phyloP scores from a whole-genome alignment of 2,329 filamentous ascomycete genomes.

The Diaporthe helianthi region DNA sequence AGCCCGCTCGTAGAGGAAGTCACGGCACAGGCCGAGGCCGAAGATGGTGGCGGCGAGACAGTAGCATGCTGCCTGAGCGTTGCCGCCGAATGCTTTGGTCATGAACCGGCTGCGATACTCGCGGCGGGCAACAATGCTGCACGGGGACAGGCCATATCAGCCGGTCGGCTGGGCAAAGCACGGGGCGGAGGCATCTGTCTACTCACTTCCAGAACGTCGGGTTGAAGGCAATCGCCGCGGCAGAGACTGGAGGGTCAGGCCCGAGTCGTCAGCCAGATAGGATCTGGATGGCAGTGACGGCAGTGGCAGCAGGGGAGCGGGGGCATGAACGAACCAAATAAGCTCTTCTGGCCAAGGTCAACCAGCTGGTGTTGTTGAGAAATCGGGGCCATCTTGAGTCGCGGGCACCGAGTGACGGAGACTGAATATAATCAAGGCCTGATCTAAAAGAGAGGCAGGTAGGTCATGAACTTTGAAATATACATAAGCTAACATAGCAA shows the following conservation, averaged over 20 bases:
- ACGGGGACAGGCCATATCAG: slow-evolving; percentile 33
- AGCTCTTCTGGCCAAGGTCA: slow-evolving; percentile 71
- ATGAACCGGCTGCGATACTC: slow-evolving; percentile 93
- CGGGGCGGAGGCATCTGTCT: not conserved
- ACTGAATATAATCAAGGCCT: not conserved
- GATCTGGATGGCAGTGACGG: not conserved
- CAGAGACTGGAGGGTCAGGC: slow-evolving; percentile 68
- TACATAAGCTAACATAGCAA: too few species aligned
- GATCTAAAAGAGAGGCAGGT: not conserved
- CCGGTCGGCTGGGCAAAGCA: not conserved
- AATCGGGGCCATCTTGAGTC: slow-evolving; percentile 32
- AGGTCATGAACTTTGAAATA: too few species aligned
- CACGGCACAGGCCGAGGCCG: slow-evolving; percentile 86
- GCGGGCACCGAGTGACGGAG: not conserved
- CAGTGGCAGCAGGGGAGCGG: not conserved
- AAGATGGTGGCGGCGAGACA: slow-evolving; percentile 89
- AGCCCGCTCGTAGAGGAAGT: slow-evolving; percentile 85
- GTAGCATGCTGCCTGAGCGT: slow-evolving; percentile 84
- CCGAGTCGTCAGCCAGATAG: slow-evolving; percentile 37
- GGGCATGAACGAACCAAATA: slow-evolving; percentile 63
- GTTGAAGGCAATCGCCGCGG: slow-evolving; percentile 87
- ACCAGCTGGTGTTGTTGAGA: slow-evolving; percentile 50
- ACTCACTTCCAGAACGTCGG: slow-evolving; percentile 99
- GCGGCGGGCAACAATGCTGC: slow-evolving; percentile 45
- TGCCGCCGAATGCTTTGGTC: slow-evolving; percentile 84